Percentiles rank a stretch among this genome's conserved stretches.
Conservation (phyloP, 108 stramenopile species). For the Parietichytrium sp. region DNA sequence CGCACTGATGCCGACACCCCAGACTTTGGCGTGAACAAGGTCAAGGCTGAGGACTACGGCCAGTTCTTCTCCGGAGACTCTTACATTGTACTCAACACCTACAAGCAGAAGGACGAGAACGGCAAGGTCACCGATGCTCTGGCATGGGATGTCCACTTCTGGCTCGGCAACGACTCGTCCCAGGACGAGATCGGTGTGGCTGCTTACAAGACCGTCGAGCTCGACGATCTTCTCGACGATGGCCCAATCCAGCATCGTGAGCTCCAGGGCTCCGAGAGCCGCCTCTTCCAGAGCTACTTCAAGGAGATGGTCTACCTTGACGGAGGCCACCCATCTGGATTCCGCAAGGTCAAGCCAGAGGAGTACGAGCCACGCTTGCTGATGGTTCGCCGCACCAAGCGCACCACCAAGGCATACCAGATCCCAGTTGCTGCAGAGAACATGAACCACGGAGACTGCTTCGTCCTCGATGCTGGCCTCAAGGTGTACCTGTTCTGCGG, state of each 20-base stretch:
- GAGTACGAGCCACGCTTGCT: conserved; percentile 56
- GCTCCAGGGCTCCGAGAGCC: conserved; percentile 74
- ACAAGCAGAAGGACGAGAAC: conserved; percentile 36
- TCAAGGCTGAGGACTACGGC: conserved; percentile 65
- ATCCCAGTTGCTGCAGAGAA: conserved; percentile 56
- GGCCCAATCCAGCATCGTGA: conserved; percentile 83
- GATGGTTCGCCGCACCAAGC: conserved; percentile 59
- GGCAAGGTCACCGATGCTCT: conserved; percentile 40
- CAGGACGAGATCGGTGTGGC: conserved; percentile 87
- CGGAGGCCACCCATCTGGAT: conserved; percentile 83
- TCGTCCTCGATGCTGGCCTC: conserved; percentile 76
- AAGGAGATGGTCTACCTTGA: conserved; percentile 71
- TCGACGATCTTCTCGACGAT: conserved; percentile 79
- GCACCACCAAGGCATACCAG: conserved; percentile 67
- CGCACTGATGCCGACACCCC: conserved; percentile 55
- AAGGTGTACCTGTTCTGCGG: conserved; percentile 78
- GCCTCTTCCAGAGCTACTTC: conserved; percentile 63
- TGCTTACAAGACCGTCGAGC: conserved; percentile 86
- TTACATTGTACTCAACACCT: conserved; percentile 75
- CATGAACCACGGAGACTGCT: conserved; percentile 79
- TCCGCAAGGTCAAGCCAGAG: conserved; percentile 72
- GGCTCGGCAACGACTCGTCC: conserved; percentile 77
- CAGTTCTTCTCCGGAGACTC: conserved; percentile 80
- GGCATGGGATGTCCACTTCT: conserved; percentile 72
- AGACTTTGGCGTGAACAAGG: conserved; percentile 59